Evolutionary conservation across 164 flowering plant species (phyloP).

Genomic region (Dillenia suffruticosa): DNA sequence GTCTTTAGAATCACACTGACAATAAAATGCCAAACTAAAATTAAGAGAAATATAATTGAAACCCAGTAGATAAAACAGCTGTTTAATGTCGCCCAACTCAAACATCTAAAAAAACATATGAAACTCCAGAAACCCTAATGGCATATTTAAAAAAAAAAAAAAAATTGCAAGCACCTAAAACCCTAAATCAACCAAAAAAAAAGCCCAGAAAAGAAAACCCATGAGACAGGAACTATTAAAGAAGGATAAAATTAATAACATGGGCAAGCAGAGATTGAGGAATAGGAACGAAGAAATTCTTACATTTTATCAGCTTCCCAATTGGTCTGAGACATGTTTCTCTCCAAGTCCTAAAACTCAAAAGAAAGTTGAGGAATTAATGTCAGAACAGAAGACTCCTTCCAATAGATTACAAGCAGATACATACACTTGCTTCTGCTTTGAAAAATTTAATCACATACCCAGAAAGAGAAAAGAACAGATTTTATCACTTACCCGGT

Average conservation of each 20-base stretch:
- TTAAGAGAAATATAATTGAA: no score
- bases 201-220: no score
- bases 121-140: no score
- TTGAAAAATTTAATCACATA: not conserved
- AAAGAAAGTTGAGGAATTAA: not conserved
- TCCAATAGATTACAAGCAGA: constrained; percentile 5
- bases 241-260: no score
- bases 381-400: constrained; percentile 6
- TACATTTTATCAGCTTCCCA: constrained; percentile 87
- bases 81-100: no score
- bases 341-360: constrained; percentile 11
- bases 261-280: not conserved
- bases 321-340: constrained; percentile 84
- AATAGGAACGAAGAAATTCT: constrained; percentile 8
- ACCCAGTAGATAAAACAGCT: no score
- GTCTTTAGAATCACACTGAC: no score
- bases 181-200: not conserved
- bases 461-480: not conserved
- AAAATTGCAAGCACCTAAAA: no score
- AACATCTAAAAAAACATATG: no score
- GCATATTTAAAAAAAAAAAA: no score
- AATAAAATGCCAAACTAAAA: no score
- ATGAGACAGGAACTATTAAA: no score
- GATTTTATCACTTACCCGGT: not conserved
- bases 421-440: not conserved